These are phyloP conservation scores for Lepraria neglecta DNA, from an alignment of 495 filamentous ascomycete species.

Conservation along the genomic window DNA sequence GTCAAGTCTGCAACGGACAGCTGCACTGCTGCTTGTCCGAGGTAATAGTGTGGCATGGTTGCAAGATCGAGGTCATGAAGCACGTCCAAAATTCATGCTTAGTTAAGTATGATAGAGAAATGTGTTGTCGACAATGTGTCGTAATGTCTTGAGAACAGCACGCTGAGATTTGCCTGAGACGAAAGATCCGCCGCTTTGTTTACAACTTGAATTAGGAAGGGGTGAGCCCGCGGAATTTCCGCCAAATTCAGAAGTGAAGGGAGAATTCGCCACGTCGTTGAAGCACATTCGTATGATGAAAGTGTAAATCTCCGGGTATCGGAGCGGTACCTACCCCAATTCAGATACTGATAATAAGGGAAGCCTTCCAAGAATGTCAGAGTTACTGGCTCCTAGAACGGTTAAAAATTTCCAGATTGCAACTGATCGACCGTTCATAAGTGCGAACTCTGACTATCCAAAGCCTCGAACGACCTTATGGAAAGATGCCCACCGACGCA, in stretches of 20 bases:
- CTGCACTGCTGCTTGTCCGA: slow-evolving; percentile 19
- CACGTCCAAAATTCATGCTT: neutral
- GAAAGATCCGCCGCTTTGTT: neutral
- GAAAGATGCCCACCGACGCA: neutral
- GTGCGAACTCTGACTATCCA: too few species aligned
- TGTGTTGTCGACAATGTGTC: neutral
- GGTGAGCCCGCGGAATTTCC: too few species aligned
- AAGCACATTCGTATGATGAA: too few species aligned
- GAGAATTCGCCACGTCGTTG: neutral
- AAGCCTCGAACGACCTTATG: too few species aligned
- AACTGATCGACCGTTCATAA: too few species aligned
- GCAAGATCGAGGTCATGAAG: neutral
- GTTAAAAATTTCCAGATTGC: too few species aligned
- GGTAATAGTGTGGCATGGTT: slow-evolving; percentile 31
- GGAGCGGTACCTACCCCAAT: too few species aligned
- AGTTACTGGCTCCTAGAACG: too few species aligned
- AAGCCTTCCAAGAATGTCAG: too few species aligned
- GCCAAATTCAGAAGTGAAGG: neutral
- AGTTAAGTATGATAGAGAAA: neutral
- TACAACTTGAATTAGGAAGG: neutral
- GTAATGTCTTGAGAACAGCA: neutral
- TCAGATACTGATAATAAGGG: too few species aligned
- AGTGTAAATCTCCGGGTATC: too few species aligned
- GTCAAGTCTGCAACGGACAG: slow-evolving; percentile 28
- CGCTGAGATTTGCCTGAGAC: neutral